phyloP scores from a whole-genome alignment of 331 rosid genomes.

The Pyracantha coccinea region DNA sequence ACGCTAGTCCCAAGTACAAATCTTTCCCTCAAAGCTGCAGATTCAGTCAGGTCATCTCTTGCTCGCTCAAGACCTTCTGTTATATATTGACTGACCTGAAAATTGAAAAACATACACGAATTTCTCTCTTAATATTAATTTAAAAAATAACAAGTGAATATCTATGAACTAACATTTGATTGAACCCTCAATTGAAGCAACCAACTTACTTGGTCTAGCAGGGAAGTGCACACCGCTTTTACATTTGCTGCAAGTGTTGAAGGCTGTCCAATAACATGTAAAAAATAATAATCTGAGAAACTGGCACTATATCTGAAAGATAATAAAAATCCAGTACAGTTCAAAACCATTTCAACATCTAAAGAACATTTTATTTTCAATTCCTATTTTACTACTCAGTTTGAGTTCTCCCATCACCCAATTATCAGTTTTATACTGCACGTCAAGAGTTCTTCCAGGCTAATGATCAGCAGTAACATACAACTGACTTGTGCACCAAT shows the following conservation, averaged over 20 bases:
- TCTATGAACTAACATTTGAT: background rate
- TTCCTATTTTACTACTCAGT: background rate
- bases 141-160: too few relatives aligned
- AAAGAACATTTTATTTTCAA: background rate
- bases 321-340: background rate
- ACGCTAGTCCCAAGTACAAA: constrained; percentile 69
- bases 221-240: constrained; percentile 82
- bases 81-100: constrained; percentile 89
- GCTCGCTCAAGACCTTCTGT: constrained; percentile 97
- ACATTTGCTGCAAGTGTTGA: constrained; percentile 76
- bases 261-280: constrained; percentile 46
- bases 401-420: background rate
- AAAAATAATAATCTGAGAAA: background rate
- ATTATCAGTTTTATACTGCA: background rate
- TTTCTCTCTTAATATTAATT: background rate
- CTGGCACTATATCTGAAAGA: background rate
- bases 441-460: background rate
- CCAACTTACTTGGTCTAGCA: constrained; percentile 91
- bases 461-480: background rate
- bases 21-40: constrained; percentile 93
- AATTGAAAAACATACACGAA: background rate
- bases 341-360: background rate
- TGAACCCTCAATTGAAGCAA: background rate
- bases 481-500: background rate
- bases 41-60: constrained; percentile 86